phyloP scores from a whole-genome alignment of 2,329 filamentous ascomycete species.

The Seiridium unicorne region DNA sequence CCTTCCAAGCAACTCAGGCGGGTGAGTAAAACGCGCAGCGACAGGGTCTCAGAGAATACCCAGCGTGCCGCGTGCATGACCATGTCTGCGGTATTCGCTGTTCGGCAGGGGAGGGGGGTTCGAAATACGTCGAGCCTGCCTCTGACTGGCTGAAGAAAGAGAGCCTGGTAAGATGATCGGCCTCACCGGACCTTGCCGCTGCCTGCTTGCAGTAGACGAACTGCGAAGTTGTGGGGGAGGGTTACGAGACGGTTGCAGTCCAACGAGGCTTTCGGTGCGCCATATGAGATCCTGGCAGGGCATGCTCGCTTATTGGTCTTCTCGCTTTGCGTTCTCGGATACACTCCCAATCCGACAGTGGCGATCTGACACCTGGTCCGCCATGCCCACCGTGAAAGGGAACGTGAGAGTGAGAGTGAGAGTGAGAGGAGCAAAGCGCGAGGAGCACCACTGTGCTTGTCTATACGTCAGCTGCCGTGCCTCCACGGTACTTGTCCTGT shows the following conservation, averaged over 20 bases:
- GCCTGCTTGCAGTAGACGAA: background rate
- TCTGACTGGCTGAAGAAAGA: background rate
- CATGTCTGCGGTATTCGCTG: background rate
- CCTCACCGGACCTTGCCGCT: background rate
- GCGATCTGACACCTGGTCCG: too few species aligned
- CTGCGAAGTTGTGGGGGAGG: background rate
- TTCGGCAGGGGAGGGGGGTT: too few species aligned
- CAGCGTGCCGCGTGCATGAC: background rate
- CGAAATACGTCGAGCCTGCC: background rate
- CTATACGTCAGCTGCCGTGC: background rate
- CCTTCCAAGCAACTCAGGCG: background rate
- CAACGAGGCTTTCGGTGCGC: background rate
- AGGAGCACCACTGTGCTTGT: background rate
- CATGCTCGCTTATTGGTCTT: too few species aligned
- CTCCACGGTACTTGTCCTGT: background rate
- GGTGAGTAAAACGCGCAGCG: background rate
- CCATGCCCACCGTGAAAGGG: too few species aligned
- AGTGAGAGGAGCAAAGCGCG: background rate
- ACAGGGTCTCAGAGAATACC: background rate
- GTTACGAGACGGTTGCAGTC: background rate
- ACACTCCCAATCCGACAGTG: too few species aligned
- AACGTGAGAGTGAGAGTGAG: too few species aligned
- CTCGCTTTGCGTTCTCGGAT: too few species aligned
- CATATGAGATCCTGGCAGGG: background rate
- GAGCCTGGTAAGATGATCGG: background rate